Conservation (phyloP, 768 basidiomycete genomes). For the Auricularia sp. region DNA sequence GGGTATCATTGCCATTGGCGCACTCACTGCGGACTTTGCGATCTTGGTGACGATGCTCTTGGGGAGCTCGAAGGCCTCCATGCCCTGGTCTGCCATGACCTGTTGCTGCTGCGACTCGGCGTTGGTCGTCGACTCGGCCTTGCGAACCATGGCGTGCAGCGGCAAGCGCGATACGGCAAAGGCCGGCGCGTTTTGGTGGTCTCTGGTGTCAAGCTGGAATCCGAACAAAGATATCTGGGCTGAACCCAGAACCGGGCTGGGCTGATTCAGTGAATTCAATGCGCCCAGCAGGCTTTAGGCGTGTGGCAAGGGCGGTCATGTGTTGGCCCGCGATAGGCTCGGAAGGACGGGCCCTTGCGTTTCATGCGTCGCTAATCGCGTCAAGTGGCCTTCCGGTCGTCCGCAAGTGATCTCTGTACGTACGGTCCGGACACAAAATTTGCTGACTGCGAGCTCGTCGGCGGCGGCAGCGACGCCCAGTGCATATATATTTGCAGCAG, state of each 20-base stretch:
- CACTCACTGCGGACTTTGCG: conserved; percentile 69
- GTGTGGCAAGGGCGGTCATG: too few species aligned
- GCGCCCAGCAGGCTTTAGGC: too few species aligned
- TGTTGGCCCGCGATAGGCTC: too few species aligned
- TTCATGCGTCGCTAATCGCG: background rate
- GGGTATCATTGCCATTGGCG: background rate
- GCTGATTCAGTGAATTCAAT: too few species aligned
- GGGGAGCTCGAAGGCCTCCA: conserved; percentile 84
- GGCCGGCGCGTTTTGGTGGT: too few species aligned
- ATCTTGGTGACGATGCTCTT: conserved; percentile 74
- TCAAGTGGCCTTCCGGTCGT: background rate
- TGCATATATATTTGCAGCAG: too few species aligned
- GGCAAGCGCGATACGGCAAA: too few species aligned
- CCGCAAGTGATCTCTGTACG: background rate
- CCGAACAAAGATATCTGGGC: too few species aligned
- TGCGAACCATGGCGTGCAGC: background rate
- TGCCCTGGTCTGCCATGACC: conserved; percentile 35
- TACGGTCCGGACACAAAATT: background rate
- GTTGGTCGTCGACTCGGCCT: background rate
- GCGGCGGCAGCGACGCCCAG: too few species aligned
- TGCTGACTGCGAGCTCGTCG: background rate
- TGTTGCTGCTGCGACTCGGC: background rate
- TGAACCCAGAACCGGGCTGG: too few species aligned
- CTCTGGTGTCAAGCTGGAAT: too few species aligned
- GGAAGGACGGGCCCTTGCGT: background rate